Conservation (phyloP, 2,329 filamentous ascomycete species). For the Apiospora malaysiana region DNA sequence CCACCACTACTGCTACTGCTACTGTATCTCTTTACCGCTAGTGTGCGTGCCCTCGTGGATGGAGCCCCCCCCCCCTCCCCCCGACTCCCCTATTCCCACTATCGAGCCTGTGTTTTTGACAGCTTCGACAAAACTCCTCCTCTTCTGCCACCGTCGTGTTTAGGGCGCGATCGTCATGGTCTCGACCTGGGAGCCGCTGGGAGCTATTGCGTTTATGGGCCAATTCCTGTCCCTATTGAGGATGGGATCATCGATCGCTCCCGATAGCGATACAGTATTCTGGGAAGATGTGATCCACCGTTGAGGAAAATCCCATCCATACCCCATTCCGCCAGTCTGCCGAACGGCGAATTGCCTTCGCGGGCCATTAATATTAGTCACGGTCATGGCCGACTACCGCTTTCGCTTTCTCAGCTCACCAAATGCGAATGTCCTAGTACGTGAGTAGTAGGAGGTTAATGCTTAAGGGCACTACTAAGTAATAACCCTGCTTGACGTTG, state of each 20-base stretch:
- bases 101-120: background rate
- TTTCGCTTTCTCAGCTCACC: background rate
- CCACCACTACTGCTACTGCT: too few species aligned
- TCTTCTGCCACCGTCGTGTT: background rate
- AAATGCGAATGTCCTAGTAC: background rate
- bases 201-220: background rate
- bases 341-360: background rate
- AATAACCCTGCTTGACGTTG: background rate
- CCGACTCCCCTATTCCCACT: background rate
- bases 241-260: slow-evolving; percentile 8
- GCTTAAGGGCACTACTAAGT: background rate
- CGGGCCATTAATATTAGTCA: background rate
- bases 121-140: background rate
- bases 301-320: background rate
- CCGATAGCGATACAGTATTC: slow-evolving; percentile 7
- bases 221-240: background rate
- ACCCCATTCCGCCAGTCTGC: background rate
- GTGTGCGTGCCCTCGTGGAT: background rate
- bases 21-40: background rate
- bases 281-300: slow-evolving; percentile 5
- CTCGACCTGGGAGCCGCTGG: background rate
- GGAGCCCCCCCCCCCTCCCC: background rate
- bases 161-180: slow-evolving; percentile 12
- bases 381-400: background rate
- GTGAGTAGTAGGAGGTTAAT: too few species aligned